phyloP scores from a whole-genome alignment of 1,284 basidiomycete species.

The Ceratobasidium sp. region DNA sequence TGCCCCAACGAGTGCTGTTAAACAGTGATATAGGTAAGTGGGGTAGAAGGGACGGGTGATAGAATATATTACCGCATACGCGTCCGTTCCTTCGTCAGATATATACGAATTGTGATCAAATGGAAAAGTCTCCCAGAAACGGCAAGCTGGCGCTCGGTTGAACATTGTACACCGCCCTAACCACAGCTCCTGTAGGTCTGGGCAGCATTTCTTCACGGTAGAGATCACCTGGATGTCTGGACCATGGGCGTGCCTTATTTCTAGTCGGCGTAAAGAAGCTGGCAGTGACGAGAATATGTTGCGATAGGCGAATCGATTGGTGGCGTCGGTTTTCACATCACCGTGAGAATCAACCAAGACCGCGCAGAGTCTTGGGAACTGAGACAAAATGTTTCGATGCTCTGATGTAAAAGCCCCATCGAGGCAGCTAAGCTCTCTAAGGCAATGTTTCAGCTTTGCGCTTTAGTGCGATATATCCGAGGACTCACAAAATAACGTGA shows the following conservation, averaged over 20 bases:
- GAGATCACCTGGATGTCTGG: constrained; percentile 33
- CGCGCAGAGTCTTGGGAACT: constrained; percentile 3
- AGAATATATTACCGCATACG: constrained; percentile 25
- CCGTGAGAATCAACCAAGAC: constrained; percentile 11
- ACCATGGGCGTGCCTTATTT: constrained; percentile 31
- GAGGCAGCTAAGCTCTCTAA: constrained; percentile 15
- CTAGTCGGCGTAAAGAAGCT: constrained; percentile 1
- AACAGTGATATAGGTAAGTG: neutral
- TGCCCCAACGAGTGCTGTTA: constrained; percentile 35
- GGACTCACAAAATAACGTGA: neutral
- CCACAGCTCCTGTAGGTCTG: constrained; percentile 26
- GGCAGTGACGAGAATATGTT: constrained; percentile 16
- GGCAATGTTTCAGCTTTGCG: neutral
- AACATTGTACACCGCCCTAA: constrained; percentile 43
- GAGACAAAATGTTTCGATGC: constrained; percentile 2
- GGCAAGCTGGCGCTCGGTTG: constrained; percentile 32
- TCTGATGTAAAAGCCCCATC: neutral
- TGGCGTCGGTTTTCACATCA: neutral
- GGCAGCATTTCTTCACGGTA: constrained; percentile 28
- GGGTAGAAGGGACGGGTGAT: neutral
- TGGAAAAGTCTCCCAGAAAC: constrained; percentile 36
- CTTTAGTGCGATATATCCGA: neutral
- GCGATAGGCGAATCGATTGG: constrained; percentile 18
- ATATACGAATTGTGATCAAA: constrained; percentile 40
- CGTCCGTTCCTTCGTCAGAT: constrained; percentile 17